Evolutionary conservation across 495 filamentous ascomycete species (phyloP).

Genomic region (Terfezia claveryi): DNA sequence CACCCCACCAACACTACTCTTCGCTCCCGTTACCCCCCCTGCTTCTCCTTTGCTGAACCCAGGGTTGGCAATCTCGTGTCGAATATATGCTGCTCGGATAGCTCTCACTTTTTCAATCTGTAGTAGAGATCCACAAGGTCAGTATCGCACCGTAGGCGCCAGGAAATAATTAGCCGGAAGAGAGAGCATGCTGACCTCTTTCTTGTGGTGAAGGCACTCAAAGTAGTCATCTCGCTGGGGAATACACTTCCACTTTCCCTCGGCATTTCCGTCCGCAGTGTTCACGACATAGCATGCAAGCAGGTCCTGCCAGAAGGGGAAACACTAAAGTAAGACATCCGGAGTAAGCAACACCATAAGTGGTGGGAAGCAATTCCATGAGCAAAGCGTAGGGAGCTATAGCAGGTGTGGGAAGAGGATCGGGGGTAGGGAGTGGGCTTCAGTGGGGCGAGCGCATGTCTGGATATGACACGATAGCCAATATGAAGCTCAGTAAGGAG

Average conservation of each 20-base stretch:
- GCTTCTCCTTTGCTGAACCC: conserved; percentile 47
- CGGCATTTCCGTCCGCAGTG: conserved; percentile 44
- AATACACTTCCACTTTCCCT: conserved; percentile 71
- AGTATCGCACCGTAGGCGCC: conserved; percentile 3
- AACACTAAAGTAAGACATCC: conserved; percentile 74
- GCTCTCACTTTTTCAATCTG: conserved; percentile 56
- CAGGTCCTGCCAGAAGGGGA: conserved; percentile 94
- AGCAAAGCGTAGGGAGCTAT: not conserved
- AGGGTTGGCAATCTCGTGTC: conserved; percentile 49
- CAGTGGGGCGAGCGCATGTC: not conserved
- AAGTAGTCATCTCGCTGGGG: conserved; percentile 91
- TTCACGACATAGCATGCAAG: conserved; percentile 80
- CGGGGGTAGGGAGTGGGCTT: not conserved
- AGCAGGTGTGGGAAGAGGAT: not conserved
- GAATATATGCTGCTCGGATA: conserved; percentile 72
- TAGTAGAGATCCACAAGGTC: not conserved
- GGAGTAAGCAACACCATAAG: conserved; percentile 17
- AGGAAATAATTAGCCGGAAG: not conserved
- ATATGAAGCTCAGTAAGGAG: too few species aligned
- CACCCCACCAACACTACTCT: conserved; percentile 43
- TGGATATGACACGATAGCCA: too few species aligned
- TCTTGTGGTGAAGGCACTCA: conserved; percentile 93
- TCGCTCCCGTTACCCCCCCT: conserved; percentile 18
- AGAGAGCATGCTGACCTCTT: conserved; percentile 47
- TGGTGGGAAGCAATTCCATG: not conserved